Percentiles rank a stretch among this genome's conserved stretches.
phyloP scores from a whole-genome alignment of 2,329 filamentous ascomycete genomes.

The Knufia petricola region DNA sequence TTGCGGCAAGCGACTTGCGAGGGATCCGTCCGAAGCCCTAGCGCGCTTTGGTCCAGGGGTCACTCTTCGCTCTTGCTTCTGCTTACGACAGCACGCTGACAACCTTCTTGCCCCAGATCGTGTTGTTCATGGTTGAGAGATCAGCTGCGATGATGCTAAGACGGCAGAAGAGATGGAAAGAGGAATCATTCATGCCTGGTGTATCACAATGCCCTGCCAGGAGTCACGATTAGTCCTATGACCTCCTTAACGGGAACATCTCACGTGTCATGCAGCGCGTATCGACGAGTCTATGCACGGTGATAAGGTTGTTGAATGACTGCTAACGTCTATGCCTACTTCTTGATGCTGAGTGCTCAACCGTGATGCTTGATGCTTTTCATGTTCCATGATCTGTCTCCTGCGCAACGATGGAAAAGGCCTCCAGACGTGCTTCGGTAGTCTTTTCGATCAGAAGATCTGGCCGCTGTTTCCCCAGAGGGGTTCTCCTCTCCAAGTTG shows the following conservation, averaged over 20 bases:
- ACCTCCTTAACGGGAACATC: background rate
- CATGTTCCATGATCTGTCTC: background rate
- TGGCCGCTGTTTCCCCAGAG: no score
- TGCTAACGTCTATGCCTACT: conserved; percentile 5
- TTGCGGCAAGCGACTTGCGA: background rate
- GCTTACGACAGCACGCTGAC: no score
- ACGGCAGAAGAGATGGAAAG: background rate
- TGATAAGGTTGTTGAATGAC: background rate
- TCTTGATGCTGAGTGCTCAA: background rate
- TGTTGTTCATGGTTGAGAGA: background rate
- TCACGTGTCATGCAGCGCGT: background rate
- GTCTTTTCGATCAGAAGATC: no score
- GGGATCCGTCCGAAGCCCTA: background rate
- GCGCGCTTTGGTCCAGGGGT: no score
- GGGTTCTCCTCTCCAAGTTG: no score
- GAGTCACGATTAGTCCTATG: conserved; percentile 1
- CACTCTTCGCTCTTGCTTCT: no score
- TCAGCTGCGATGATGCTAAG: no score
- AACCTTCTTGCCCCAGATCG: background rate
- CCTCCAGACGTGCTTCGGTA: background rate
- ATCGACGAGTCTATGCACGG: background rate
- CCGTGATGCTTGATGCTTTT: background rate
- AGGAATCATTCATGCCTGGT: background rate
- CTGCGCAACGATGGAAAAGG: background rate
- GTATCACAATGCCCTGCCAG: background rate